A percentile compares a stretch with the other conserved stretches of the same genome.
Evolutionary conservation across 768 basidiomycete genomes (phyloP).

Genomic region (Russula virescens): DNA sequence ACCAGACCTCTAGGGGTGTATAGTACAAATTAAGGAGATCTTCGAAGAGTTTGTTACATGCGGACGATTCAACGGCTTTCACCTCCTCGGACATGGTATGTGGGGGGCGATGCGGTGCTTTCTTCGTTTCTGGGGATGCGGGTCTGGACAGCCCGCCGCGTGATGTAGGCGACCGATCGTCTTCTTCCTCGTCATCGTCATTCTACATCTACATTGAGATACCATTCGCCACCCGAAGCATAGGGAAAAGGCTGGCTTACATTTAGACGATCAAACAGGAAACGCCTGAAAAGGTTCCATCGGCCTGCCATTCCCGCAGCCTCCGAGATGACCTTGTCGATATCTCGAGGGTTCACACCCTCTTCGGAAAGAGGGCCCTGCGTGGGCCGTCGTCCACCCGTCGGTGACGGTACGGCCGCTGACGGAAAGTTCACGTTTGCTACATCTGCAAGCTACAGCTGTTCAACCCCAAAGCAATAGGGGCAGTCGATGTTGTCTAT

Average conservation of each 20-base stretch:
- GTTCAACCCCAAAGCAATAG: constrained; percentile 5
- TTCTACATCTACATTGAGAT: neutral
- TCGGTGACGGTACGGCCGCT: constrained; percentile 9
- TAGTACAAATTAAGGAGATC: constrained; percentile 70
- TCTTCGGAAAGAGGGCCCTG: constrained; percentile 40
- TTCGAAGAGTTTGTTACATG: constrained; percentile 56
- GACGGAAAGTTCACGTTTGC: constrained; percentile 29
- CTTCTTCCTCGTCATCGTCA: constrained; percentile 7
- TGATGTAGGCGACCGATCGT: neutral
- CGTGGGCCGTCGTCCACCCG: constrained; percentile 13
- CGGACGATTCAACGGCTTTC: constrained; percentile 41
- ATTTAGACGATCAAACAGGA: constrained; percentile 67
- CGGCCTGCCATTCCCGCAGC: constrained; percentile 83
- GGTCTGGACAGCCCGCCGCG: constrained; percentile 2
- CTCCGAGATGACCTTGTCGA: constrained; percentile 87
- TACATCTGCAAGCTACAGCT: constrained; percentile 33
- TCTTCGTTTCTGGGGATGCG: neutral
- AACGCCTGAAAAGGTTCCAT: constrained; percentile 88
- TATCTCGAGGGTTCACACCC: constrained; percentile 76
- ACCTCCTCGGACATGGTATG: constrained; percentile 19
- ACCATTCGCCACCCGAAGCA: neutral
- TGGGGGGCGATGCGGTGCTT: neutral
- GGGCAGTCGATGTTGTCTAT: constrained; percentile 2
- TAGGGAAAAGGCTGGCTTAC: constrained; percentile 34
- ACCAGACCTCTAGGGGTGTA: constrained; percentile 89